Evolutionary conservation across 1,284 basidiomycete genomes (phyloP).

Genomic region (Serendipita sp.): DNA sequence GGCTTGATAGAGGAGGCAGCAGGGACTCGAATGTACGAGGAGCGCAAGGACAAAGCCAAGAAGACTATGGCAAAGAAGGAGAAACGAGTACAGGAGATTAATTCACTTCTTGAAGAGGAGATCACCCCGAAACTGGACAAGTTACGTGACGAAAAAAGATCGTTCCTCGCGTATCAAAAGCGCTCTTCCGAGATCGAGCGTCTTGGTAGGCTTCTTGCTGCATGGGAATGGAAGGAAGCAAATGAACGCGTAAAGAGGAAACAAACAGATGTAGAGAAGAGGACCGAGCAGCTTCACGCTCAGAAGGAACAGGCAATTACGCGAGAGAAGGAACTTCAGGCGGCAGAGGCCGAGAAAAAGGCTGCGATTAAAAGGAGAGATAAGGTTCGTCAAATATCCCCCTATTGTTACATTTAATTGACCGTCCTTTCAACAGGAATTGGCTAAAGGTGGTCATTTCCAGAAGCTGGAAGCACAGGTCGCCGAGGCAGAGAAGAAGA

Average conservation of each 20-base stretch:
- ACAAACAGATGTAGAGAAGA: constrained; percentile 45
- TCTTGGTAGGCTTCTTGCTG: constrained; percentile 71
- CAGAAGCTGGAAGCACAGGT: constrained; percentile 69
- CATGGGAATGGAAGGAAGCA: constrained; percentile 74
- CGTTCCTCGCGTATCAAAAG: constrained; percentile 87
- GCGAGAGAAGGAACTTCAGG: constrained; percentile 30
- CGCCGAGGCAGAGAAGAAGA: constrained; percentile 63
- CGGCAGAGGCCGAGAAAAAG: constrained; percentile 35
- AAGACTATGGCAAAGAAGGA: constrained; percentile 98
- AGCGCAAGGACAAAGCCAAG: constrained; percentile 92
- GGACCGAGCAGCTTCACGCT: constrained; percentile 16
- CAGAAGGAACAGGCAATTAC: constrained; percentile 25
- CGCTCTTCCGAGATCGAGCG: constrained; percentile 78
- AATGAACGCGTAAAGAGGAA: constrained; percentile 33
- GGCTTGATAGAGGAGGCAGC: constrained; percentile 99
- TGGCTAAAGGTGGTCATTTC: constrained; percentile 66
- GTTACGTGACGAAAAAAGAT: constrained; percentile 79
- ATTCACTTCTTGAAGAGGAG: constrained; percentile 69
- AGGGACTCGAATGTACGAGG: constrained; percentile 98
- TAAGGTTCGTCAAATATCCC: constrained; percentile 21
- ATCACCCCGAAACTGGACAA: constrained; percentile 92
- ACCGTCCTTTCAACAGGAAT: constrained; percentile 21
- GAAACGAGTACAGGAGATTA: constrained; percentile 87
- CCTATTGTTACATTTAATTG: no score
- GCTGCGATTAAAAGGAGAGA: constrained; percentile 32